These are phyloP conservation scores for Exutisphaerella laricina DNA, from an alignment of 2,329 filamentous ascomycete genomes.

Conservation along the genomic window DNA sequence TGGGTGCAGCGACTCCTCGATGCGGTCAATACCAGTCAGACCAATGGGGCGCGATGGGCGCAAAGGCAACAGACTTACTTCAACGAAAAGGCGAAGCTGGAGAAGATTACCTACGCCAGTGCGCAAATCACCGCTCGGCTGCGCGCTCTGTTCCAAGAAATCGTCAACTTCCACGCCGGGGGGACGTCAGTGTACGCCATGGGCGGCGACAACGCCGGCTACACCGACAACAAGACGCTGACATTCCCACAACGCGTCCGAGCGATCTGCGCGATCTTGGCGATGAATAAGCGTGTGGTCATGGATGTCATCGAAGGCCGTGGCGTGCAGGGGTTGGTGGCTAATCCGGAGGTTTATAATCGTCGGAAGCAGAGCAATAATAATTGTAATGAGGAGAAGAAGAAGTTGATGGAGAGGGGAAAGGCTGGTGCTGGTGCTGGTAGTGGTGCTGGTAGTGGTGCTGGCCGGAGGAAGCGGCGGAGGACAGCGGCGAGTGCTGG, in stretches of 20 bases:
- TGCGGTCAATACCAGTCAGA: conserved; percentile 12
- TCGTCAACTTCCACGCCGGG: conserved; percentile 15
- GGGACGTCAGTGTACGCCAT: conserved; percentile 12
- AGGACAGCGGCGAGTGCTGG: not conserved
- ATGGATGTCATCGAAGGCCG: conserved; percentile 23
- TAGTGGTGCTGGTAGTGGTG: too few species aligned
- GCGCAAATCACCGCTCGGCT: conserved; percentile 16
- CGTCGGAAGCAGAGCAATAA: conserved; percentile 19
- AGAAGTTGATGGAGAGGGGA: conserved; percentile 18
- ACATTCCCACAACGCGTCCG: conserved; percentile 13
- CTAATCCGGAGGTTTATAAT: conserved; percentile 16
- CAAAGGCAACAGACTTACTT: conserved; percentile 16
- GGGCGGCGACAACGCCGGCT: conserved; percentile 17
- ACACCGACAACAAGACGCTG: conserved; percentile 10
- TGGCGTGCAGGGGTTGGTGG: conserved; percentile 20
- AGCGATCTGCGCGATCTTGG: conserved; percentile 10
- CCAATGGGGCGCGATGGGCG: conserved; percentile 8
- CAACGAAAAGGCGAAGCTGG: conserved; percentile 16
- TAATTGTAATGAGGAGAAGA: conserved; percentile 21
- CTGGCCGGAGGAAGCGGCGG: conserved; percentile 4
- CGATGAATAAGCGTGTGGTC: conserved; percentile 15
- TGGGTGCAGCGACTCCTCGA: conserved; percentile 15
- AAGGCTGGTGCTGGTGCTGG: too few species aligned
- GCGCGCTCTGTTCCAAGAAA: conserved; percentile 16
- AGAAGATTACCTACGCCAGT: conserved; percentile 9